Evolutionary conservation across 2,329 filamentous ascomycete species (phyloP).

Genomic region (Cladobotryum mycophilum): DNA sequence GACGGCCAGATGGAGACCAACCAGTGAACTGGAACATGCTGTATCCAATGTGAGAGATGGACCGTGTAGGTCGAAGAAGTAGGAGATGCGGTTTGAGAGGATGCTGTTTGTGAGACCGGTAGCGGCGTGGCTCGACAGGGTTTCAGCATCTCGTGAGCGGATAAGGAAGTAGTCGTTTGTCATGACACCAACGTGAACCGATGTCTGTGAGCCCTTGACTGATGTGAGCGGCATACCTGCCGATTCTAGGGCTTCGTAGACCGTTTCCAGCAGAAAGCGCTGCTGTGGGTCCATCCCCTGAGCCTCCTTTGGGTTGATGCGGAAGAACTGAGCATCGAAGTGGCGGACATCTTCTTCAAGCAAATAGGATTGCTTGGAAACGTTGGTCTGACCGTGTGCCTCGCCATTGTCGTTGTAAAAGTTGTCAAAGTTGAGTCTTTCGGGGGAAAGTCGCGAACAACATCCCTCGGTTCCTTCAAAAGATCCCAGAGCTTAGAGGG

Average conservation of each 20-base stretch:
- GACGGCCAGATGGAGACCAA: slow-evolving; percentile 38
- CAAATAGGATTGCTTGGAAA: slow-evolving; percentile 22
- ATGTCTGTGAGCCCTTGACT: slow-evolving; percentile 24
- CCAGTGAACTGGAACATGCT: slow-evolving; percentile 43
- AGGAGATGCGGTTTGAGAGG: slow-evolving; percentile 39
- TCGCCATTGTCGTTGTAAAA: slow-evolving; percentile 38
- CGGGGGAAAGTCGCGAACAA: slow-evolving; percentile 31
- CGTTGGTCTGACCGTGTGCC: slow-evolving; percentile 27
- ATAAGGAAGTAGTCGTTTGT: slow-evolving; percentile 32
- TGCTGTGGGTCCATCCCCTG: slow-evolving; percentile 15
- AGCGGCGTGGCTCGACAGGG: slow-evolving; percentile 31
- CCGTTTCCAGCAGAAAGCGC: slow-evolving; percentile 28
- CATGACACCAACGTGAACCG: slow-evolving; percentile 31
- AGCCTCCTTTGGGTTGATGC: slow-evolving; percentile 11
- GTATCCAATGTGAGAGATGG: slow-evolving; percentile 45
- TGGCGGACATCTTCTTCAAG: slow-evolving; percentile 28
- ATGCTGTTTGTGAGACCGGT: slow-evolving; percentile 37
- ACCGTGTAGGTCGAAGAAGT: slow-evolving; percentile 41
- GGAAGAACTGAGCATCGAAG: slow-evolving; percentile 33
- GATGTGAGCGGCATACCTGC: slow-evolving; percentile 19
- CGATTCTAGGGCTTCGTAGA: slow-evolving; percentile 35
- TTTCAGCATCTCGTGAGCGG: slow-evolving; percentile 16
- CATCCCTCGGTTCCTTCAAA: slow-evolving; percentile 26
- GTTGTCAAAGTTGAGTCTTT: slow-evolving; percentile 34
- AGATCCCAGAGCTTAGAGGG: slow-evolving; percentile 35